Base-by-base conservation (phyloP, 441 rosid genomes). In the Adansonia rubrostipa region DNA sequence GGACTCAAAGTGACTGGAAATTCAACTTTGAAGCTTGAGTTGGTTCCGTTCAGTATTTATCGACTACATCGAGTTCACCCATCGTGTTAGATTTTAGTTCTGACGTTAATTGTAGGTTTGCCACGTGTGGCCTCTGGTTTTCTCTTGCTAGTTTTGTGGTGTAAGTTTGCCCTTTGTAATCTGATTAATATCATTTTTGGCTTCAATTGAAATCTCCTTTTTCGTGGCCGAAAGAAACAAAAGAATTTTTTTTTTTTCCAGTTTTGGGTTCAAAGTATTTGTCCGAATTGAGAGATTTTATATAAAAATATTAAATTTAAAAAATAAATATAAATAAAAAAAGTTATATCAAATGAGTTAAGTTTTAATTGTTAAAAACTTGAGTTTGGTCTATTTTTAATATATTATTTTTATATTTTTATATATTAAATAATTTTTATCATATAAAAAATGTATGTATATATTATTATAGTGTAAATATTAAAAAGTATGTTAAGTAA, bases 91-190 rank as follows among this genome's bases (percentile, higher is more conserved):
- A 75, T 57, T 24, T 72, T 42, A 6, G 36, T 33, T 33, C 6
- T n/a, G 53, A 7, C 53, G 3, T 48, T 48, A 9, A 48, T 48
- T 11, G 60, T 56, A 15, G 60, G 60, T 28, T 20, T 48, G 83
- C 84, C 93, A 84, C 92, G 89, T 86, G 92, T 86, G 65, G 78
- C 71, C 51, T 8, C 20, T 9, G 65, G n/a, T 44, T 75, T 75
- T 58, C 28, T 58, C 28, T n/a, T 1, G 62, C 19, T 57, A 7
- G 17, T 57, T 57, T 17, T 57, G 62, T 57, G 62, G 62, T 57
- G 17, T 17, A 17, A 57, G 28, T 57, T 57, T 17, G 28, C 11
- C 22, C 33, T 56, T 56, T 56, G 20, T n/a, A 56, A 56, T 15
- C 60, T n/a, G 60, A 17, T n/a, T 54, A 15, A 15, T 56, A 56